Percentiles rank a stretch among this genome's conserved stretches.
These are phyloP conservation scores for Lachancea dasiensis DNA, from an alignment of 805 yeast genomes.

Conservation along the genomic window DNA sequence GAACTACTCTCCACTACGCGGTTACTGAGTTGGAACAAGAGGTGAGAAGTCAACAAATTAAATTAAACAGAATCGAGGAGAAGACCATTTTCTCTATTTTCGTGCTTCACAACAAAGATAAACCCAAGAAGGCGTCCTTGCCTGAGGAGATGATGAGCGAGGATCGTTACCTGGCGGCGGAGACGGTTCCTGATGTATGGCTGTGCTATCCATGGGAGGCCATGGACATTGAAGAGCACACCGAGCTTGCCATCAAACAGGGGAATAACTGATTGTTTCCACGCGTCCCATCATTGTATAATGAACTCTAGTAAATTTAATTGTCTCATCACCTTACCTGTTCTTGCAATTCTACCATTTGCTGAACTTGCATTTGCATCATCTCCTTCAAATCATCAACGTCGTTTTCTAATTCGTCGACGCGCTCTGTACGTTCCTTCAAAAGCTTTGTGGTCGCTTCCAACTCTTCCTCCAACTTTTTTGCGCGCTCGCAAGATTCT, in stretches of 20 bases:
- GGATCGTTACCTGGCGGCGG: constrained; percentile 67
- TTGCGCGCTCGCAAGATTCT: constrained; percentile 30
- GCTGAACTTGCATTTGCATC: constrained; percentile 78
- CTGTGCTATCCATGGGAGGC: constrained; percentile 92
- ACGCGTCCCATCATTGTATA: constrained; percentile 9
- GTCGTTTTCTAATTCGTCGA: constrained; percentile 81
- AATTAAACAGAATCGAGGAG: constrained; percentile 52
- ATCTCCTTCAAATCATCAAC: constrained; percentile 83
- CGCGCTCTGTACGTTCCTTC: constrained; percentile 84
- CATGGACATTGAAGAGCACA: constrained; percentile 70
- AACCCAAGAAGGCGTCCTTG: constrained; percentile 71
- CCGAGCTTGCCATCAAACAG: constrained; percentile 56
- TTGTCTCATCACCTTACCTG: constrained; percentile 14
- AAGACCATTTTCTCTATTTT: constrained; percentile 66
- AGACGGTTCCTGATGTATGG: constrained; percentile 74
- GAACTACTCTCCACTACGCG: constrained; percentile 85
- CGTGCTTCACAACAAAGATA: constrained; percentile 78
- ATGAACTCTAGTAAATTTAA: not conserved
- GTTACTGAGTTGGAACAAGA: constrained; percentile 60
- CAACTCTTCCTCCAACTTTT: constrained; percentile 38
- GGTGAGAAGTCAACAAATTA: constrained; percentile 52
- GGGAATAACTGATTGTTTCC: constrained; percentile 46
- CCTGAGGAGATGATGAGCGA: constrained; percentile 56
- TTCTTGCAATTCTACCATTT: constrained; percentile 62
- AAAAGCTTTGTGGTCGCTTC: constrained; percentile 59